Percentiles rank a stretch among this genome's conserved stretches.
Evolutionary conservation across 768 basidiomycete genomes (phyloP).

Genomic region (Rhodotorula kratochvilovae): DNA sequence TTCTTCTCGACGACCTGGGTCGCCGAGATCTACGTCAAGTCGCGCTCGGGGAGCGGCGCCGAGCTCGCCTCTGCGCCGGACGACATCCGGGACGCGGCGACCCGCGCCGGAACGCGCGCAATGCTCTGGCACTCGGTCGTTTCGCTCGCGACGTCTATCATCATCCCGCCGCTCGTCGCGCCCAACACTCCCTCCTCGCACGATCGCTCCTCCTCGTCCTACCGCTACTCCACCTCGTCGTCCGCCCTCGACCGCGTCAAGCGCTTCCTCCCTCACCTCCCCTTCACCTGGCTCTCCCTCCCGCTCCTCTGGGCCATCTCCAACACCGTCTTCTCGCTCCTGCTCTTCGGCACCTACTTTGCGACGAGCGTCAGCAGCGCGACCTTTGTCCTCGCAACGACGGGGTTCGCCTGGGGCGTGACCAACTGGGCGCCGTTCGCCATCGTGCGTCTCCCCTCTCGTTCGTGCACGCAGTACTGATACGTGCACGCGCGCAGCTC

Average conservation of each 20-base stretch:
- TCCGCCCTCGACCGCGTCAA: neutral
- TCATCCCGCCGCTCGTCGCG: constrained; percentile 62
- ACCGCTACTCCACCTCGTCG: neutral
- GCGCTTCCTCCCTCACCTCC: constrained; percentile 38
- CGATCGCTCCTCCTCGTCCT: neutral
- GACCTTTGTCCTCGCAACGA: constrained; percentile 68
- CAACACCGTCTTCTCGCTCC: constrained; percentile 66
- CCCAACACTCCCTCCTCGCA: neutral
- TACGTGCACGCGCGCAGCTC: constrained; percentile 53
- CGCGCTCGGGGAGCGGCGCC: constrained; percentile 36
- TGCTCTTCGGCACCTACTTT: constrained; percentile 65
- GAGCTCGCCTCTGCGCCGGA: constrained; percentile 47
- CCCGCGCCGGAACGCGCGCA: constrained; percentile 75
- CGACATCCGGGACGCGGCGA: constrained; percentile 63
- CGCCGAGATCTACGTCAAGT: constrained; percentile 72
- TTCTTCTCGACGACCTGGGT: constrained; percentile 56
- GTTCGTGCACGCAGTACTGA: neutral
- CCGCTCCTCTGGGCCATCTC: constrained; percentile 72
- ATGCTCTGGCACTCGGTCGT: constrained; percentile 72
- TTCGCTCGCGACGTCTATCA: constrained; percentile 62
- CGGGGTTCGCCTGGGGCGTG: constrained; percentile 88
- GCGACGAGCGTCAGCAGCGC: constrained; percentile 66
- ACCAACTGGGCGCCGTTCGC: constrained; percentile 90
- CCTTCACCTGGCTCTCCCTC: constrained; percentile 55
- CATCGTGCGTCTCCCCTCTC: constrained; percentile 54